phyloP scores from a whole-genome alignment of 192 early-diverging fungal species.

The Linnemannia schmuckeri region DNA sequence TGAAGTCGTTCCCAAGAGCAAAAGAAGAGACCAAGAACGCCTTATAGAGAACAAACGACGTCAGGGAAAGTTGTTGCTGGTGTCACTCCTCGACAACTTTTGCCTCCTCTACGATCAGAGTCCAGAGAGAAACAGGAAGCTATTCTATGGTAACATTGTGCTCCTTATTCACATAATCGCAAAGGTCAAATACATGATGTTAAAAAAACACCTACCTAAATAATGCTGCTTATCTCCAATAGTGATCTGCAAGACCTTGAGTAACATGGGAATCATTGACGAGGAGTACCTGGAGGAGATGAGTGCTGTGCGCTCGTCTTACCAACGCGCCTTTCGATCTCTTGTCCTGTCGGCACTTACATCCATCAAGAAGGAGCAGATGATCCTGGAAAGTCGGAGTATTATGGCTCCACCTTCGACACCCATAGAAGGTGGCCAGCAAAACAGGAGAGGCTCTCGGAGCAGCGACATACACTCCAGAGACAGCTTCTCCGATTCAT shows the following conservation, averaged over 20 bases:
- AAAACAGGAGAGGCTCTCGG: conserved; percentile 12
- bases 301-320: conserved; percentile 83
- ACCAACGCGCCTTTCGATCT: conserved; percentile 87
- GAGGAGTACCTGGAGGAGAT: conserved; percentile 87
- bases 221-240: not conserved
- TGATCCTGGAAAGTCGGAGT: conserved; percentile 60
- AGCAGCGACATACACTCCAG: conserved; percentile 14
- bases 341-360: conserved; percentile 85
- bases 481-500: conserved; percentile 15
- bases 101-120: conserved; percentile 89
- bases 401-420: conserved; percentile 58
- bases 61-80: conserved; percentile 83
- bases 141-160: conserved; percentile 73
- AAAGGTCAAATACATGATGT: not conserved
- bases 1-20: conserved; percentile 47
- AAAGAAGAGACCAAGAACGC: conserved; percentile 40
- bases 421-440: conserved; percentile 33
- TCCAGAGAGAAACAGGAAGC: conserved; percentile 83
- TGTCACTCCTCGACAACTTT: conserved; percentile 92
- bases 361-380: conserved; percentile 67
- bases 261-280: conserved; percentile 86
- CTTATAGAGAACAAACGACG: conserved; percentile 54
- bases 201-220: not conserved
- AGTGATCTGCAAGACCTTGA: conserved; percentile 88
- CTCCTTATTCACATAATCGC: not conserved